Conservation (phyloP, 2,329 filamentous ascomycete genomes). For the Sclerotinia sclerotiorum region DNA sequence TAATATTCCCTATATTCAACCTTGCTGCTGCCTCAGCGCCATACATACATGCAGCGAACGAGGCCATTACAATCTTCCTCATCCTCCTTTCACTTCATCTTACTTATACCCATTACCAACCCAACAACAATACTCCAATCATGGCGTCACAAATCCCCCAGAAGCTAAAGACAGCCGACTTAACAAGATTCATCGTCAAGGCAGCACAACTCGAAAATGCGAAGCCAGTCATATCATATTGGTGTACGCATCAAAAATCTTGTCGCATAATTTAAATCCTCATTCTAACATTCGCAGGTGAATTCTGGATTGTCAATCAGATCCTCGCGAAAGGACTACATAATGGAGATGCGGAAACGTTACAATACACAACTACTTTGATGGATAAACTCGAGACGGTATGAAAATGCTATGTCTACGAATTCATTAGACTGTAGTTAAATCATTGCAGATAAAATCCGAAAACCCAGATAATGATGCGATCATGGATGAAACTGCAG, state of each 20-base stretch:
- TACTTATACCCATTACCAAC: not conserved
- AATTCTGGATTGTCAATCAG: constrained; percentile 91
- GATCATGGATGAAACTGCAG: constrained; percentile 79
- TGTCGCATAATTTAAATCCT: constrained; percentile 3
- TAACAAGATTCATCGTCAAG: constrained; percentile 79
- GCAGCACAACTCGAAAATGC: constrained; percentile 79
- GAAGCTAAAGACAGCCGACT: constrained; percentile 75
- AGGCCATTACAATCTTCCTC: not conserved
- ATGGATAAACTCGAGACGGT: constrained; percentile 91
- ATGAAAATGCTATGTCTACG: constrained; percentile 28
- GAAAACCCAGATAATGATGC: constrained; percentile 77
- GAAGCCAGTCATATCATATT: constrained; percentile 90
- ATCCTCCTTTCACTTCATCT: not conserved
- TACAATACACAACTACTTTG: constrained; percentile 75
- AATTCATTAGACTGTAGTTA: constrained; percentile 9
- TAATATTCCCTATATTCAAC: not conserved
- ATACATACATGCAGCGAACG: not conserved
- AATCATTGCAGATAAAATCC: constrained; percentile 58
- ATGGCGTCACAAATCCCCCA: constrained; percentile 75
- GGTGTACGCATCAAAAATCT: constrained; percentile 64
- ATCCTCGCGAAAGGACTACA: constrained; percentile 82
- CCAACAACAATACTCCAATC: not conserved
- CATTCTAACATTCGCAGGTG: constrained; percentile 54
- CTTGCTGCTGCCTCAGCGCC: not conserved
- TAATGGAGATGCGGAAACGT: constrained; percentile 72